phyloP scores from a whole-genome alignment of 805 yeast species.

The Metschnikowia proteae region DNA sequence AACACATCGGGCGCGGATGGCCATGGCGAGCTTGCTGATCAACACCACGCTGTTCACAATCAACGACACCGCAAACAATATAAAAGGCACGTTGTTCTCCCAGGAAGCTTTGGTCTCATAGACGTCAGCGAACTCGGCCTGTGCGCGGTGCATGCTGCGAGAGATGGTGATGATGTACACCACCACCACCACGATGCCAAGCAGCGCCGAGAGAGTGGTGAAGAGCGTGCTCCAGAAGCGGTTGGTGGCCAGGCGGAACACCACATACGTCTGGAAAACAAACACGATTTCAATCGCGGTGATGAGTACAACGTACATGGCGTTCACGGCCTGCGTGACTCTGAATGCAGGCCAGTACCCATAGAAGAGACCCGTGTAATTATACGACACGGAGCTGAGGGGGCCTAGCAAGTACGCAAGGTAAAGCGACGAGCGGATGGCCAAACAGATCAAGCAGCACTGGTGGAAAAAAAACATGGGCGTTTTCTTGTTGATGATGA shows the following conservation, averaged over 20 bases:
- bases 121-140: constrained; percentile 1
- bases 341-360: constrained; percentile 35
- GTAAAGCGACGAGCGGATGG: constrained; percentile 60
- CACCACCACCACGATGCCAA: constrained; percentile 54
- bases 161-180: constrained; percentile 56
- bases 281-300: constrained; percentile 61
- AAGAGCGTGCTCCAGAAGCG: constrained; percentile 38
- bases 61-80: constrained; percentile 67
- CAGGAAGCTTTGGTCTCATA: constrained; percentile 28
- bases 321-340: constrained; percentile 58
- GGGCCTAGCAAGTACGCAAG: constrained; percentile 52
- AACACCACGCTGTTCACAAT: constrained; percentile 59
- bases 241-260: constrained; percentile 60
- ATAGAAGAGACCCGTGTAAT: constrained; percentile 29
- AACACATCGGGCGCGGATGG: constrained; percentile 67
- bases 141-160: constrained; percentile 31
- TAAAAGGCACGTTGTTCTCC: constrained; percentile 50
- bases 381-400: constrained; percentile 46
- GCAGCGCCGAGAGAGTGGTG: constrained; percentile 32
- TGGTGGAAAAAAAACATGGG: constrained; percentile 76
- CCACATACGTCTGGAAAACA: constrained; percentile 65
- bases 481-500: constrained; percentile 46
- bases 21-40: constrained; percentile 59
- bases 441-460: constrained; percentile 49
- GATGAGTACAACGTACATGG: constrained; percentile 58